Base-by-base conservation (phyloP, 768 basidiomycete species). In the Serendipita sp. region DNA sequence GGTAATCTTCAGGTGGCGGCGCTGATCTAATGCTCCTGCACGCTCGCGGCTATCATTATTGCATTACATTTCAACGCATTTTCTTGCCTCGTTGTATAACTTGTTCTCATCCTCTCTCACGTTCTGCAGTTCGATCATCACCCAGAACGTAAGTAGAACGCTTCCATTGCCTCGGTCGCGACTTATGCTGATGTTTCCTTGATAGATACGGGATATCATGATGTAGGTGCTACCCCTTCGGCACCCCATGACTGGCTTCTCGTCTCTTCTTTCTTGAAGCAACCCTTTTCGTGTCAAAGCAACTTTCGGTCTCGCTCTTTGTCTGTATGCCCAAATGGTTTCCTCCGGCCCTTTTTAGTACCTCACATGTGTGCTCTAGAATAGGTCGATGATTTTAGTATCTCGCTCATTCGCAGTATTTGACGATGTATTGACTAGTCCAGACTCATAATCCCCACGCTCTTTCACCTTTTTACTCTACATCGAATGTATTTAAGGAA, bases 1-100 rank as follows among this genome's bases (percentile, higher is more conserved):
- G 56, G 56, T 60, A 60, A 60, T 34, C 56, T 60, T 18, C 56
- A 60, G n/a, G 56, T 60, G 36, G 56, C 56, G 35, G 56, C 56
- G 18, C 34, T 60, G 56, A 60, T 60, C 28, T 60, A 35, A 60
- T 60, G 28, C 30, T 36, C 34, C 56, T 38, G 56, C 56, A 52
- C 48, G 48, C 48, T 41, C n/a, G n/a, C 48, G 18, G 18, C 30
- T 18, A 18, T 60, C 56, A 30, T 28, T 60, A 8, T 32, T 38
- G 28, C 56, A 60, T 60, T 60, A n/a, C 56, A 38, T 60, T 10
- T 34, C 18, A 60, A 32, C 11, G 10, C n/a, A 8, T 60, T 38
- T 18, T 34, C 56, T 30, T 38, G 56, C 10, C 28, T 41, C 36
- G 35, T 60, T 30, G 8, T 36, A 32, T 60, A 38, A 41, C n/a